A percentile compares a stretch with the other conserved stretches of the same genome.
Conservation (phyloP, 129 eudicot species). For the Logfia minima region DNA sequence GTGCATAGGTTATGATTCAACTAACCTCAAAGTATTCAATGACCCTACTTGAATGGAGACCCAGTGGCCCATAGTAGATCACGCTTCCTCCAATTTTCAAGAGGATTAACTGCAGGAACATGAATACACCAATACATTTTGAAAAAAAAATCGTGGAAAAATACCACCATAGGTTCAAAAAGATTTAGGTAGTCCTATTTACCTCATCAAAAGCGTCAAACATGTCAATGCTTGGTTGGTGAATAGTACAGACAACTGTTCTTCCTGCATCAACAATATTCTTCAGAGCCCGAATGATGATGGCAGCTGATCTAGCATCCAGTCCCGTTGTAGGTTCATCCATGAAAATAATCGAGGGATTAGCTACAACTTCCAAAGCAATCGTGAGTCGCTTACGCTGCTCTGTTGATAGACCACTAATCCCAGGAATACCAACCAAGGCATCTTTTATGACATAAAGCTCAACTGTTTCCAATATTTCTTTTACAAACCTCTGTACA, state of each 20-base stretch:
- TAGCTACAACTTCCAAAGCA: slow-evolving; percentile 46
- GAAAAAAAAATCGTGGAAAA: too few relatives aligned
- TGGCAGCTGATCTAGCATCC: slow-evolving; percentile 49
- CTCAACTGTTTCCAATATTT: slow-evolving; percentile 37
- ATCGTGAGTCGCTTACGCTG: slow-evolving; percentile 47
- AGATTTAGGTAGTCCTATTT: neutral
- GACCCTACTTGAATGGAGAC: too few relatives aligned
- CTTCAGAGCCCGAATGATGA: slow-evolving; percentile 43
- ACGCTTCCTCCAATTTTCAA: neutral
- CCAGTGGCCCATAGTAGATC: neutral
- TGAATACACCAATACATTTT: neutral
- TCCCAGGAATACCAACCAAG: slow-evolving; percentile 43
- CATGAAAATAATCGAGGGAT: slow-evolving; percentile 48
- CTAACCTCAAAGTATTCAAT: too few relatives aligned
- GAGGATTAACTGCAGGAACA: neutral
- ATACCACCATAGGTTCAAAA: too few relatives aligned
- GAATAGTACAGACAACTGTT: slow-evolving; percentile 45
- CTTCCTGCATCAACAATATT: slow-evolving; percentile 43
- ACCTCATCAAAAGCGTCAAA: slow-evolving; percentile 53
- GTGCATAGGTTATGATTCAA: too few relatives aligned
- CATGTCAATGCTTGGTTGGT: slow-evolving; percentile 48
- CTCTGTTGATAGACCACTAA: slow-evolving; percentile 43
- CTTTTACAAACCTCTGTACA: slow-evolving; percentile 28
- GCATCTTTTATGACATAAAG: slow-evolving; percentile 27
- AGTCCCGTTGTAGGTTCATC: slow-evolving; percentile 53